Evolutionary conservation across 768 basidiomycete genomes (phyloP).

Genomic region (Leccinum longicurvipes): DNA sequence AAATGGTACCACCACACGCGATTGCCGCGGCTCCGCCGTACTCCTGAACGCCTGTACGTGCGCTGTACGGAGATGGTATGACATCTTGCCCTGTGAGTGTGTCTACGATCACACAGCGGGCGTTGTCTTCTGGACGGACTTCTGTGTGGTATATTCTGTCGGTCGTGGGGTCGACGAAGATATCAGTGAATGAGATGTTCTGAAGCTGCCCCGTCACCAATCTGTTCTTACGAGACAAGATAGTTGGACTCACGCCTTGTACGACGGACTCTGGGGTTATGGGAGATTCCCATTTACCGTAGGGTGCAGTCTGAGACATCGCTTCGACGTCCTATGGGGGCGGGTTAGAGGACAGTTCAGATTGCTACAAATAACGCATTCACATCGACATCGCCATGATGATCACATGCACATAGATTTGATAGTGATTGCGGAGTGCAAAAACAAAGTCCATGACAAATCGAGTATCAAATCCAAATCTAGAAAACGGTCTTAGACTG

Average conservation of each 20-base stretch:
- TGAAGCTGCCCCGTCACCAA: constrained; percentile 12
- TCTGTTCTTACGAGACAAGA: background rate
- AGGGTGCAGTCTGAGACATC: constrained; percentile 41
- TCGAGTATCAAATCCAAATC: background rate
- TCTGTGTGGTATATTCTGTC: constrained; percentile 55
- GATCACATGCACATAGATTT: background rate
- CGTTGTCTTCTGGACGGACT: constrained; percentile 51
- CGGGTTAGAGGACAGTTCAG: background rate
- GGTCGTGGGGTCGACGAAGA: constrained; percentile 52
- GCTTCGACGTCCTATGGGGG: background rate
- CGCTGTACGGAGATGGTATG: constrained; percentile 53
- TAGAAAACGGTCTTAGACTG: no score
- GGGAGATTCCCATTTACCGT: constrained; percentile 60
- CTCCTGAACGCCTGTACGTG: constrained; percentile 59
- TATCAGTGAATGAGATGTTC: constrained; percentile 35
- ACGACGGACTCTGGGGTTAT: constrained; percentile 52
- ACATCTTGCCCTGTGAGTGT: constrained; percentile 47
- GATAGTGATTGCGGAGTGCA: background rate
- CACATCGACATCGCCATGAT: background rate
- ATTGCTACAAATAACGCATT: background rate
- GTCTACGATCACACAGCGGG: constrained; percentile 55
- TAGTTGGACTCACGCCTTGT: constrained; percentile 37
- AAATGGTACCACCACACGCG: constrained; percentile 45
- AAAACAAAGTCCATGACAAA: background rate
- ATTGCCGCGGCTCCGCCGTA: constrained; percentile 67